Evolutionary conservation across 73 alveolate species (phyloP), one percentile per base, ranked within the genome.

Genomic region (Diophrys sp.): DNA sequence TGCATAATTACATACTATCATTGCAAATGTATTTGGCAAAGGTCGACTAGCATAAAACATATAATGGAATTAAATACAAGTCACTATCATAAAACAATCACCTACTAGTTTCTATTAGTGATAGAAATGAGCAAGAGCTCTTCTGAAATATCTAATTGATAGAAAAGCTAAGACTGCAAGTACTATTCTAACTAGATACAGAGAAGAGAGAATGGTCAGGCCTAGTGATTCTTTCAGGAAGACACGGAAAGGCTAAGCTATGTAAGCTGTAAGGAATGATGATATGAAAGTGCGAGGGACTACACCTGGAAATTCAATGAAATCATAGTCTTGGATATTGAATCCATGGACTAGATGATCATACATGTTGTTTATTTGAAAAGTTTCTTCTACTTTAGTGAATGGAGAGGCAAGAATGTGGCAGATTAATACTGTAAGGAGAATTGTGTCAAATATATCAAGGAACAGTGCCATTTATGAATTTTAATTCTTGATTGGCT

Each of bases 381-480:
- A 90, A 30, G 88, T 87, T 70, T 90, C 97, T 83, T 90, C 97
- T n/a, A 90, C 93, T 76, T 90, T 90, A 24, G 97, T 90, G 82
- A 62, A 83, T 8, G 97, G 97, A 14, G 80, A 69, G 32, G 56
- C 31, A 24, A 68, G 25, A 14, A 90, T 78, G 30, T 90, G 94
- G 62, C 32, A 2, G 0, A 82, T 68, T 71, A 90, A 73, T 27
- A 74, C 74, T 1, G 54, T 53, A 57, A 83, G 57, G 33, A 90
- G 31, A 29, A 70, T 66, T 0, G 77, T 57, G 54, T 90, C 96
- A 44, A 8, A 54, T 1, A 56, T 30, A 71, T 84, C 91, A n/a
- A n/a, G n/a, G n/a, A n/a, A n/a, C n/a, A n/a, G n/a, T n/a, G n/a
- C n/a, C n/a, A n/a, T n/a, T n/a, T n/a, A n/a, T n/a, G n/a, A n/a